Base-by-base conservation (phyloP, 371 early-diverging fungal species). In the Apophysomyces elegans region DNA sequence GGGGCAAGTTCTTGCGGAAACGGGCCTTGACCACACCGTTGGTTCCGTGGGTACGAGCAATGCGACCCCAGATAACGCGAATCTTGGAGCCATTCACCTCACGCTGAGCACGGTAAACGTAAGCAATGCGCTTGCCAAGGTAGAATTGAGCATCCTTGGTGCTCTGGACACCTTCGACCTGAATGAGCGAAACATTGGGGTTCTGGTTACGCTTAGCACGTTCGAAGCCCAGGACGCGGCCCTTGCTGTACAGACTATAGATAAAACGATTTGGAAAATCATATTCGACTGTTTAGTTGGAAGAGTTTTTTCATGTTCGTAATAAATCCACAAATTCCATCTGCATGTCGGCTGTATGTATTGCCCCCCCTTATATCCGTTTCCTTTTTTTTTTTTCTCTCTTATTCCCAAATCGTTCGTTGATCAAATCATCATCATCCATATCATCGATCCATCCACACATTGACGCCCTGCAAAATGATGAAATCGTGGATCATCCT, bases 11-110 rank as follows among this genome's bases (percentile, higher is more conserved):
- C 84, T 86, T 88, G 84, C 91, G 87, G 93, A 98, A 99, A 84
- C 93, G 94, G 72, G 98, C 99, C 81, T 94, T 90, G 72, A 98
- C 99, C 64, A 92, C 93, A 73, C 99, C 99, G 69, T 90, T 90
- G 84, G 90, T 96, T 71, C 98, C 99, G 85, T 99, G 99, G 75
- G 93, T 68, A 73, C 98, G 92, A 73, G 95, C 91, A 82, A 98
- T 85, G 70, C 93, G 91, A 72, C 99, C 99, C 98, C 97, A 99
- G 88, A 98, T 95, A 79, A 92, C 93, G 77, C 98, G 92, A 86
- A 95, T 85, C 84, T 92, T 90, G 84, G 92, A 88, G 72, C 97
- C 97, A 85, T 96, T 92, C 69, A 90, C 88, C 68, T 91, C 89
- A 67, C 90, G 88, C 86, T 94, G 93, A 74, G 93, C 95, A 68